phyloP scores from a whole-genome alignment of 139 green algal species.

The Prasinococcaceae sp. region DNA sequence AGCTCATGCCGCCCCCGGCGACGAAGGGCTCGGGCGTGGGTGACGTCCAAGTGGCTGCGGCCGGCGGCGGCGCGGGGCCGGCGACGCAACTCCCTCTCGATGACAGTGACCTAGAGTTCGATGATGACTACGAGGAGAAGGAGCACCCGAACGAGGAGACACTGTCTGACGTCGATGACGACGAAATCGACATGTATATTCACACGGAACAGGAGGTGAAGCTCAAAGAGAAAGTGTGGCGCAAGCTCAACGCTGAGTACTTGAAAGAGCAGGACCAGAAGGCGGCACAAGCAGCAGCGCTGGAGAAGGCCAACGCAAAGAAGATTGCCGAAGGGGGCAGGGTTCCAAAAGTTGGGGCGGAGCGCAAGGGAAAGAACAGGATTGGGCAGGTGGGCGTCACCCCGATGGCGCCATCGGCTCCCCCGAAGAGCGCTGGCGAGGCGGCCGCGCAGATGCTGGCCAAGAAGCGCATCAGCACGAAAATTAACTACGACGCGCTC shows the following conservation, averaged over 20 bases:
- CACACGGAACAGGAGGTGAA: constrained; percentile 38
- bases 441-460: too few species aligned
- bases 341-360: too few species aligned
- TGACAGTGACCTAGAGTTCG: background rate
- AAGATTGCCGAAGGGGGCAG: too few species aligned
- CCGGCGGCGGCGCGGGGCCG: background rate
- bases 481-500: constrained; percentile 76
- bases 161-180: constrained; percentile 25
- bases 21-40: background rate
- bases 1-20: background rate
- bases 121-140: constrained; percentile 6
- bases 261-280: constrained; percentile 9
- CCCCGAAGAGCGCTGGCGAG: too few species aligned
- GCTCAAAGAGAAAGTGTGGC: constrained; percentile 44
- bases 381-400: too few species aligned
- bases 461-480: constrained; percentile 31
- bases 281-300: too few species aligned
- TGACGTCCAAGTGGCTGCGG: background rate
- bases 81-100: constrained; percentile 1
- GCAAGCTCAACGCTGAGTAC: constrained; percentile 44
- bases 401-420: too few species aligned
- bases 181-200: constrained; percentile 41
- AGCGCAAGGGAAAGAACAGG: too few species aligned
- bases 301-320: too few species aligned
- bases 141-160: constrained; percentile 16